These are phyloP conservation scores for Daldinia caldariorum DNA, from an alignment of 495 filamentous ascomycete species.

Conservation along the genomic window DNA sequence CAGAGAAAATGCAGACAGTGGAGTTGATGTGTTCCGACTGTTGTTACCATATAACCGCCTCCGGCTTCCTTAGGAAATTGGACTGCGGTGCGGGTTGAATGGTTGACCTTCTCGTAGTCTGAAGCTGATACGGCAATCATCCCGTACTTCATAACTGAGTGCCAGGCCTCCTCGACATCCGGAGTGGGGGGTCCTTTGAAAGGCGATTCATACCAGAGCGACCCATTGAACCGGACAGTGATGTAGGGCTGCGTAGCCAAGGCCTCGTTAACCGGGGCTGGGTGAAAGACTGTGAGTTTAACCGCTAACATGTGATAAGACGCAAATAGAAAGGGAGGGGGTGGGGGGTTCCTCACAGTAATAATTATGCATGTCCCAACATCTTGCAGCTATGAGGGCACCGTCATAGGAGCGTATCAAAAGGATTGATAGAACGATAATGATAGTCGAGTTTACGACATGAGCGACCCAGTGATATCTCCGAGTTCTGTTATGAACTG, in stretches of 20 bases:
- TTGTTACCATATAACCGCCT: conserved; percentile 24
- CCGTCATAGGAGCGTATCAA: conserved; percentile 2
- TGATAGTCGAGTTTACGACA: neutral
- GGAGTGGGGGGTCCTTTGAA: conserved; percentile 34
- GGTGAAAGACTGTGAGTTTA: neutral
- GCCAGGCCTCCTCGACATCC: neutral
- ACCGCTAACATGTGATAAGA: neutral
- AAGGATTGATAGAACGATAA: conserved; percentile 1
- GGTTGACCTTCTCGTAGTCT: conserved; percentile 20
- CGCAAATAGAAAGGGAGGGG: too few species aligned
- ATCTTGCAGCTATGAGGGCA: conserved; percentile 13
- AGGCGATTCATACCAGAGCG: conserved; percentile 31
- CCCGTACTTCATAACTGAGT: conserved; percentile 3
- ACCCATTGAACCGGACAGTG: conserved; percentile 29
- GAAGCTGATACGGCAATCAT: conserved; percentile 15
- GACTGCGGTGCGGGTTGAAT: conserved; percentile 6
- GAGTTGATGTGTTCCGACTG: conserved; percentile 34
- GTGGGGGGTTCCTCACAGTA: conserved; percentile 20
- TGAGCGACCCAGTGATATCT: neutral
- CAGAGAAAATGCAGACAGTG: conserved; percentile 33
- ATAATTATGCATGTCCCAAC: conserved; percentile 23
- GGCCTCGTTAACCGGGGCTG: conserved; percentile 1
- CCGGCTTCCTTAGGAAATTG: conserved; percentile 22
- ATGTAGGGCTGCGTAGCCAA: neutral
- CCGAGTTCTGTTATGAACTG: neutral